A percentile compares a stretch with the other conserved stretches of the same genome.
These are phyloP conservation scores for Trichoderma sp. DNA, from an alignment of 2,329 filamentous ascomycete genomes.

Conservation along the genomic window DNA sequence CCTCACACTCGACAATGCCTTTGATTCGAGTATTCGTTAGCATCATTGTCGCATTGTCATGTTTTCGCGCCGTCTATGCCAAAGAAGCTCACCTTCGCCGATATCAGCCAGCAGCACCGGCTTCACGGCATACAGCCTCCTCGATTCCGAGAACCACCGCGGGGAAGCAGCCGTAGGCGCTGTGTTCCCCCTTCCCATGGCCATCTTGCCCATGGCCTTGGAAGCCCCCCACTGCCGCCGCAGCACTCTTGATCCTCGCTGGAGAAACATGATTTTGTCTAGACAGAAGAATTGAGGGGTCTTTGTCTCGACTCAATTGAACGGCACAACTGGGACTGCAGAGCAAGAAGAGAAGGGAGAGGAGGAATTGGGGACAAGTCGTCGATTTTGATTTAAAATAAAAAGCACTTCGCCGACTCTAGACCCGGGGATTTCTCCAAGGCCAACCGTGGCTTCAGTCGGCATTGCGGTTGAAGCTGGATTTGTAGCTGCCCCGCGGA, in stretches of 20 bases:
- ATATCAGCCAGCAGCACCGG: conserved; percentile 84
- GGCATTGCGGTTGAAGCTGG: conserved; percentile 39
- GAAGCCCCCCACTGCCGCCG: conserved; percentile 54
- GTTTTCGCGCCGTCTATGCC: not conserved
- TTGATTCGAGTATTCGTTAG: conserved; percentile 40
- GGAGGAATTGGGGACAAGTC: not conserved
- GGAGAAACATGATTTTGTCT: conserved; percentile 55
- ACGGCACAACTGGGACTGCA: conserved; percentile 5
- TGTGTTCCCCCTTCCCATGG: conserved; percentile 35
- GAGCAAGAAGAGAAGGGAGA: not conserved
- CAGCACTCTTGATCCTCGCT: conserved; percentile 52
- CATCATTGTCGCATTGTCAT: not conserved
- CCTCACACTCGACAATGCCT: conserved; percentile 96
- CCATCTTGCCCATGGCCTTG: conserved; percentile 43
- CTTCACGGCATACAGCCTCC: conserved; percentile 62
- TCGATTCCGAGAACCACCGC: conserved; percentile 55
- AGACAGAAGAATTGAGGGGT: not conserved
- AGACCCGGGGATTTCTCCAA: conserved; percentile 14
- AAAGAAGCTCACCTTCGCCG: conserved; percentile 66
- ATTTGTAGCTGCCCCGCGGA: conserved; percentile 36
- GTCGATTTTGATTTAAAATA: conserved; percentile 8
- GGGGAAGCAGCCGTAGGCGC: conserved; percentile 37
- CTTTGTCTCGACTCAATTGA: conserved; percentile 1
- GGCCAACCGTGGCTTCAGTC: conserved; percentile 36
- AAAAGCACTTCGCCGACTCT: conserved; percentile 20